phyloP scores from a whole-genome alignment of 2,329 filamentous ascomycete genomes.

The Colletotrichum melonis region DNA sequence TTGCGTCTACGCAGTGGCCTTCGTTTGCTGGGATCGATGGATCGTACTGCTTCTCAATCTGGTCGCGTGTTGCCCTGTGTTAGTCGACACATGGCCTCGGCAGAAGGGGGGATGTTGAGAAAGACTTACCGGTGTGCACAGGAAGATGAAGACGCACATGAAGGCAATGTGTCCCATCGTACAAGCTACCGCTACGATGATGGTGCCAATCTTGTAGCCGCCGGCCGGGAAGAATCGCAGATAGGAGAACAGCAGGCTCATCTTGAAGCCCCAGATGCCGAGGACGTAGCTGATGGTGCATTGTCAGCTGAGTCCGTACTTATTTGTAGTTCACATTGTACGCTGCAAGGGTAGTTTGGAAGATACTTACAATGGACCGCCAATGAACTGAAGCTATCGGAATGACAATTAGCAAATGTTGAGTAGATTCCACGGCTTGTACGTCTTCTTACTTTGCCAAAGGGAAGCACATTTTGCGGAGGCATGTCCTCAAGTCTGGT shows the following conservation, averaged over 20 bases:
- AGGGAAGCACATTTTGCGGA: conserved; percentile 48
- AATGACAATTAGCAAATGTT: not conserved
- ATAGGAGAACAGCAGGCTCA: conserved; percentile 56
- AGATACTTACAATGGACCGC: conserved; percentile 52
- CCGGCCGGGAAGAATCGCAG: conserved; percentile 55
- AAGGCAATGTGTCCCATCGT: conserved; percentile 53
- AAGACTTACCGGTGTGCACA: conserved; percentile 46
- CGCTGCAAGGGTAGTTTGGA: too few species aligned
- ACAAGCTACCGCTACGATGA: conserved; percentile 47
- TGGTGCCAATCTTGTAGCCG: conserved; percentile 46
- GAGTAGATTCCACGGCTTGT: accelerated
- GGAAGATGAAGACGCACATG: conserved; percentile 48
- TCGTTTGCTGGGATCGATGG: conserved; percentile 42
- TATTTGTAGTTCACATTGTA: too few species aligned
- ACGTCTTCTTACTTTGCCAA: conserved; percentile 42
- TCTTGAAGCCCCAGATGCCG: conserved; percentile 58
- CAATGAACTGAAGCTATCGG: conserved; percentile 50
- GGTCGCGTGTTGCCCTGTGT: not conserved
- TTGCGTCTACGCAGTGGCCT: conserved; percentile 50
- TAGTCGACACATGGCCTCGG: not conserved
- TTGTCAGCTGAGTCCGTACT: not conserved
- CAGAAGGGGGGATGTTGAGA: not conserved
- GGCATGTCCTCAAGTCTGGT: conserved; percentile 49
- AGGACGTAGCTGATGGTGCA: conserved; percentile 48
- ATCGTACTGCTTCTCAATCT: conserved; percentile 54